Conservation (phyloP, 345 rosid genomes). For the Euphorbia lathyris region DNA sequence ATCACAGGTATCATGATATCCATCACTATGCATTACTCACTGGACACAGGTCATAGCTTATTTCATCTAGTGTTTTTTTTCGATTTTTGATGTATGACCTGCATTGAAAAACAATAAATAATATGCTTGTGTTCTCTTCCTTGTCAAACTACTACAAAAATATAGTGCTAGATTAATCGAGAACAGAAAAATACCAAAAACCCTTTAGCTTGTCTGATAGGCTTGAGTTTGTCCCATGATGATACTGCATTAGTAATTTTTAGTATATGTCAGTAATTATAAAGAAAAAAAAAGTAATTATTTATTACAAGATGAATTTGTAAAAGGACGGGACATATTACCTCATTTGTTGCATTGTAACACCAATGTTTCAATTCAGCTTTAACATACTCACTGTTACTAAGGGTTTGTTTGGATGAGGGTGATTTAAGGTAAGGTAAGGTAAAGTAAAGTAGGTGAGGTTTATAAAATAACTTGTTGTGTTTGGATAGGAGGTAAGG, state of each 20-base stretch:
- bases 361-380: conserved; percentile 98
- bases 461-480: too few species aligned
- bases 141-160: neutral
- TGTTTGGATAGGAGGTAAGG: too few species aligned
- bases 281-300: too few species aligned
- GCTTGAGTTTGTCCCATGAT: conserved; percentile 93
- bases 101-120: conserved; percentile 14
- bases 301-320: conserved; percentile 4
- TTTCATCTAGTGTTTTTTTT: conserved; percentile 87
- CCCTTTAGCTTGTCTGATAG: conserved; percentile 90
- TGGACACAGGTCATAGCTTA: conserved; percentile 88
- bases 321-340: conserved; percentile 25
- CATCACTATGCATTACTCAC: conserved; percentile 38
- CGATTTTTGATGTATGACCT: conserved; percentile 96
- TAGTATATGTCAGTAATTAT: conserved; percentile 5
- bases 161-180: neutral
- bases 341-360: conserved; percentile 91
- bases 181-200: conserved; percentile 56
- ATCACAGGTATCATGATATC: neutral
- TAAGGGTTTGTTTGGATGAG: too few species aligned
- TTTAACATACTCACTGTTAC: conserved; percentile 91
- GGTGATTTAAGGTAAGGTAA: too few species aligned
- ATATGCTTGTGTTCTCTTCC: neutral
- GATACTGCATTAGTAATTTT: conserved; percentile 51
- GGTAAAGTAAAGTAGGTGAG: too few species aligned